Base-by-base conservation (phyloP, 257 asterid genomes). In the Penstemon barbatus region DNA sequence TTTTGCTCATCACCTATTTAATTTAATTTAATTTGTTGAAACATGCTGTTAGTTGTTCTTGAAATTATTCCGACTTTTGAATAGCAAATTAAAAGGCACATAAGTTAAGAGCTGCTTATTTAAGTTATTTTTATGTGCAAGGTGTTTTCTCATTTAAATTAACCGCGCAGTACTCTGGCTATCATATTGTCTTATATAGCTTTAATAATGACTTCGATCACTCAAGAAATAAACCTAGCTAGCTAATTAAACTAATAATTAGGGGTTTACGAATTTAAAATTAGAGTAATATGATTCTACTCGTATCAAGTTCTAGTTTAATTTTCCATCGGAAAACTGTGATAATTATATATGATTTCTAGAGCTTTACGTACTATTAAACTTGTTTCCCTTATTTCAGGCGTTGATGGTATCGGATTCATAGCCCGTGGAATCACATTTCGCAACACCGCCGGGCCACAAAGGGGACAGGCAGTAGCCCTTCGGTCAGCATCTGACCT, bases 401-500 rank as follows among this genome's bases (percentile, higher is more conserved):
- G 97, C 5, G 72, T 90, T 0, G 97, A 90, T 49, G 98, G 98
- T 25, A 83, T 82, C 25, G 97, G 96, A 63, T 88, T 92, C 73
- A 82, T 92, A 8, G 97, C 95, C 5, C 86, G 96, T 3, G 97
- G 97, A 12, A 90, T 92, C 76, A 90, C 96, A 40, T 90, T 90
- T 76, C 85, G 87, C 12, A 92, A 92, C 85, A 80, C 87, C 0
- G 98, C 98, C 1, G 98, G 98, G 2, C 86, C 98, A 6, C 55
- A 69, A 33, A 72, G 58, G 0, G 96, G 92, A 0, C 98, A 92
- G 74, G 98, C 98, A 41, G 97, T 86, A 59, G 97, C 98, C 0
- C 86, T 90, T 15, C 95, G 98, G 6, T 86, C 95, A 6, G 96
- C 96, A 41, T 92, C 98, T 3, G 98, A 92, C 63, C 89, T 92